phyloP scores from a whole-genome alignment of 371 early-diverging fungal species.

The Encephalitozoon intestinalis region DNA sequence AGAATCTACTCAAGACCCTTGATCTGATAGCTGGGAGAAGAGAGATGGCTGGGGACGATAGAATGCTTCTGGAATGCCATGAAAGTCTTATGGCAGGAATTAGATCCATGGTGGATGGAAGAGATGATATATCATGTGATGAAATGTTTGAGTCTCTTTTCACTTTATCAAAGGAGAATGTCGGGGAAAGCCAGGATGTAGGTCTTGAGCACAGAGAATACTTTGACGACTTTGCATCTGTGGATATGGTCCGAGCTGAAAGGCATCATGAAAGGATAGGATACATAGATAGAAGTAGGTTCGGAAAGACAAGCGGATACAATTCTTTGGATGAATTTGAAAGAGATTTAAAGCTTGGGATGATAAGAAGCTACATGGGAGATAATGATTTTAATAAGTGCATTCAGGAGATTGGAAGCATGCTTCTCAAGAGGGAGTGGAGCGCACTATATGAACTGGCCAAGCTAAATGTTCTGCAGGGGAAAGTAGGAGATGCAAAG shows the following conservation, averaged over 20 bases:
- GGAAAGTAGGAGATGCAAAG: slow-evolving; percentile 46
- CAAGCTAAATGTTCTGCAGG: slow-evolving; percentile 36
- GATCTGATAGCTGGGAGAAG: slow-evolving; percentile 16
- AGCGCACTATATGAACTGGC: slow-evolving; percentile 54
- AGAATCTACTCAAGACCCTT: neutral
- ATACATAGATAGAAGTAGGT: neutral
- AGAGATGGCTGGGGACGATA: slow-evolving; percentile 13
- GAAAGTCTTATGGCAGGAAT: slow-evolving; percentile 1
- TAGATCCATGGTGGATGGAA: neutral
- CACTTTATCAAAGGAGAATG: neutral
- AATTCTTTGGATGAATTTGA: slow-evolving; percentile 22
- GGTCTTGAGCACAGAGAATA: neutral
- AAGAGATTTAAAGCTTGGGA: slow-evolving; percentile 3
- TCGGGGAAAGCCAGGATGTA: neutral
- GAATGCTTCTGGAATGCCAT: slow-evolving; percentile 28
- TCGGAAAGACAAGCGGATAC: neutral
- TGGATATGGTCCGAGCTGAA: neutral
- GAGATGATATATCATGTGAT: slow-evolving; percentile 24
- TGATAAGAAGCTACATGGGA: slow-evolving; percentile 27
- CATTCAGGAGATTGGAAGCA: slow-evolving; percentile 27
- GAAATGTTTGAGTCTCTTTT: neutral
- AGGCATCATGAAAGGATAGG: slow-evolving; percentile 16
- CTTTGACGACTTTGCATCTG: slow-evolving; percentile 12
- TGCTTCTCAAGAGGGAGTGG: slow-evolving; percentile 53
- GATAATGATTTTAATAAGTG: slow-evolving; percentile 15